phyloP scores from a whole-genome alignment of 805 yeast genomes.

The Candida incommunis region DNA sequence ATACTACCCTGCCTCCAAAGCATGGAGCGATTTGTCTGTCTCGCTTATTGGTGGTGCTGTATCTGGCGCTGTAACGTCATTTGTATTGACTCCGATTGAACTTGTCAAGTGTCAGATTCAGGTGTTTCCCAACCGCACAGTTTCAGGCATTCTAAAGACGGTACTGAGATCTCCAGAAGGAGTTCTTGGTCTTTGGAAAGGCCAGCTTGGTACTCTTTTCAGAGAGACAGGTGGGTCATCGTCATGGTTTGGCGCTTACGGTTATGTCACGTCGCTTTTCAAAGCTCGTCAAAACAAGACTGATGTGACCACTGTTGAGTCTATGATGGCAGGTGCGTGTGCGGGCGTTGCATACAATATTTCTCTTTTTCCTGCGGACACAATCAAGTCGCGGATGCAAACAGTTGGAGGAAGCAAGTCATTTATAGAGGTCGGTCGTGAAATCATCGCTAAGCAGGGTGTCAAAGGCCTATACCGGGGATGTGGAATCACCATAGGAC shows the following conservation, averaged over 20 bases:
- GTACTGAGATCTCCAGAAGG: conserved; percentile 38
- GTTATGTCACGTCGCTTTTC: conserved; percentile 29
- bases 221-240: conserved; percentile 86
- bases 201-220: conserved; percentile 65
- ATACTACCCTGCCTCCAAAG: conserved; percentile 12
- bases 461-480: conserved; percentile 68
- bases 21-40: conserved; percentile 13
- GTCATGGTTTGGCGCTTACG: conserved; percentile 89
- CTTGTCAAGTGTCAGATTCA: conserved; percentile 79
- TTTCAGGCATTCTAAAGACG: conserved; percentile 24
- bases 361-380: conserved; percentile 78
- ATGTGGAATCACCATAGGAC: conserved; percentile 59
- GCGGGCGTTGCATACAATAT: conserved; percentile 79
- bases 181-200: conserved; percentile 68
- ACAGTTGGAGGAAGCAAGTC: conserved; percentile 29
- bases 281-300: conserved; percentile 5
- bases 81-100: conserved; percentile 84
- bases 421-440: conserved; percentile 25
- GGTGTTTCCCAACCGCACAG: conserved; percentile 20
- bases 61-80: conserved; percentile 72
- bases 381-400: conserved; percentile 79
- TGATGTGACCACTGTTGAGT: conserved; percentile 32
- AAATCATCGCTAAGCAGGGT: conserved; percentile 41
- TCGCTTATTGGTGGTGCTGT: conserved; percentile 61
- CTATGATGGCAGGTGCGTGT: conserved; percentile 64